A percentile compares a stretch with the other conserved stretches of the same genome.
phyloP scores from a whole-genome alignment of 805 yeast genomes.

The Brettanomyces sp. region DNA sequence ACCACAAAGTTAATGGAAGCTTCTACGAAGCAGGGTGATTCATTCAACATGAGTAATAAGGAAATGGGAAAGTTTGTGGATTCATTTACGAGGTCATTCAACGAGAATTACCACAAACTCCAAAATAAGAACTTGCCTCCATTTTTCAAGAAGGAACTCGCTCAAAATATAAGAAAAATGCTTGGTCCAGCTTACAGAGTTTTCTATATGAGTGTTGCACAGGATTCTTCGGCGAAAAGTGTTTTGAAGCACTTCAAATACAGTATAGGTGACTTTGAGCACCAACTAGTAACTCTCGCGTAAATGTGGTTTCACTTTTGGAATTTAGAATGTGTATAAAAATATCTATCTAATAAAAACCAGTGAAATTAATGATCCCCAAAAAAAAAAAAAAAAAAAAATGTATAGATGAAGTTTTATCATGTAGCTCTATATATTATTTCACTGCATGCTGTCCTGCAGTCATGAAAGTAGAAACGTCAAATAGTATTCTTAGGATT shows the following conservation, averaged over 20 bases:
- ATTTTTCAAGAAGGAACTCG: constrained; percentile 47
- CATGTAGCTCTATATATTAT: too few species aligned
- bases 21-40: constrained; percentile 50
- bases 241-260: constrained; percentile 63
- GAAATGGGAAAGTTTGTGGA: constrained; percentile 56
- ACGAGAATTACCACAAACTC: constrained; percentile 60
- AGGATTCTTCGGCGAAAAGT: constrained; percentile 65
- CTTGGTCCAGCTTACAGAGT: constrained; percentile 71
- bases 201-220: constrained; percentile 67
- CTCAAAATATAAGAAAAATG: constrained; percentile 68
- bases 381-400: too few species aligned
- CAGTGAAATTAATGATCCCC: too few species aligned
- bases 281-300: constrained; percentile 7
- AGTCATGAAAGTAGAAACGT: too few species aligned
- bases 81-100: constrained; percentile 76
- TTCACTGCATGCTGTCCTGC: too few species aligned
- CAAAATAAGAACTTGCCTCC: constrained; percentile 32
- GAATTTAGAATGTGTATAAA: neutral
- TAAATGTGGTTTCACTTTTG: neutral
- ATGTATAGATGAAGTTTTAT: too few species aligned
- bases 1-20: constrained; percentile 74
- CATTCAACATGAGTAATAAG: constrained; percentile 49
- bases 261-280: constrained; percentile 33
- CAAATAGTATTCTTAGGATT: too few species aligned
- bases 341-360: too few species aligned